Base-by-base conservation (phyloP, 306 rosid species). In the Chamaecrista fasciculata region DNA sequence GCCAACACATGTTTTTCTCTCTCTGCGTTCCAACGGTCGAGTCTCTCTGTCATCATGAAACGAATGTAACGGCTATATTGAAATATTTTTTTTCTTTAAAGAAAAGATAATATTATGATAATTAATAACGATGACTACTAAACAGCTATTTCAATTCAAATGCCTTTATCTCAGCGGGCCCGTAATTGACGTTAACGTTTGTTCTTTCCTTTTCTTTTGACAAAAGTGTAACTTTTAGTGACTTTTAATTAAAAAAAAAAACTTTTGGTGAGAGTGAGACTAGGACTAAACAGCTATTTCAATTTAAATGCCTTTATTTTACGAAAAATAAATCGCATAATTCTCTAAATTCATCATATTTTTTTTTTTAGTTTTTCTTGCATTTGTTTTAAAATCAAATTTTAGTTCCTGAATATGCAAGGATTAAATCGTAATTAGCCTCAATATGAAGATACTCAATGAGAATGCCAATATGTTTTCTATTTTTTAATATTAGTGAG, bases 21-120 rank as follows among this genome's bases (percentile, higher is more conserved):
- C 73, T 72, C 60, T 83, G 77, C 62, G 79, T 76, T 83, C 72
- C 94, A 90, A 94, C 97, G 96, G 98, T 94, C 97, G 79, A 85
- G 21, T 79, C 78, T 72, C 51, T 81, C 89, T 72, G 51, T 81
- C 89, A 62, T 6, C 28, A 3, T 28, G 43, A 73, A 70, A 25
- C 81, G 42, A 49, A 62, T 7, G 48, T 78, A 88, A 90, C 98
- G 97, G 98, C 94, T 86, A 86, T 66, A 67, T 86, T 55, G 36
- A 37, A 60, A 14, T 12, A 8, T 26, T 21, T 11, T 53, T 44
- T 76, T 64, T 49, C 2, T 64, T 49, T 1, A 55, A 67, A 42
- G 15, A 26, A 19, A 49, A 46, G 39, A 44, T 60, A 71, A 36
- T 26, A n/a, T n/a, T n/a, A n/a, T n/a, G n/a, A n/a, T n/a, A n/a